Conservation (phyloP, 2,329 filamentous ascomycete species). For the Fusarium beomiforme region DNA sequence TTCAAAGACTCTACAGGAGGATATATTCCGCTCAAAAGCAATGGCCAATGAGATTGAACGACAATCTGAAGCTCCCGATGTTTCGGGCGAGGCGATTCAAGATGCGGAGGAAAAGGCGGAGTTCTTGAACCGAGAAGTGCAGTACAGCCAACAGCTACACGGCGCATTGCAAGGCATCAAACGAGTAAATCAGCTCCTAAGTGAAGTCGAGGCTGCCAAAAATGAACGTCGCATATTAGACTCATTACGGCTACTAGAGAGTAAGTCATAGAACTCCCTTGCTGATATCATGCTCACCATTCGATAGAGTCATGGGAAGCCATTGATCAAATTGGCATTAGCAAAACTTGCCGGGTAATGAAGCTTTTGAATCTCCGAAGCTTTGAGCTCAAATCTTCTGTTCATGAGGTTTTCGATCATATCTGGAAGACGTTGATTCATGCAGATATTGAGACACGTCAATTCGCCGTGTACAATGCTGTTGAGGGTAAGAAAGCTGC, state of each 20-base stretch:
- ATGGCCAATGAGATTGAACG: conserved; percentile 84
- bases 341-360: conserved; percentile 69
- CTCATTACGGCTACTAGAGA: conserved; percentile 65
- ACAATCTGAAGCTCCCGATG: conserved; percentile 72
- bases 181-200: conserved; percentile 68
- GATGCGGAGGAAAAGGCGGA: conserved; percentile 64
- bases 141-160: conserved; percentile 67
- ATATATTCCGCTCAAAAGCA: conserved; percentile 82
- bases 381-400: conserved; percentile 71
- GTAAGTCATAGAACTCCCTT: conserved; percentile 48
- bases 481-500: conserved; percentile 57
- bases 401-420: conserved; percentile 72
- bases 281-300: conserved; percentile 20
- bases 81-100: conserved; percentile 62
- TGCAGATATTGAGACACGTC: conserved; percentile 65
- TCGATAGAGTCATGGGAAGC: conserved; percentile 63
- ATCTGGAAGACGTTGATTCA: conserved; percentile 77
- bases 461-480: conserved; percentile 65
- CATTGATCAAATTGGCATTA: conserved; percentile 68
- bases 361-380: conserved; percentile 72
- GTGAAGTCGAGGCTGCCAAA: conserved; percentile 67
- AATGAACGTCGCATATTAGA: conserved; percentile 66
- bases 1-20: conserved; percentile 84
- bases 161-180: conserved; percentile 62
- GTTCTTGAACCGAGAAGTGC: conserved; percentile 67